phyloP scores from a whole-genome alignment of 2,329 filamentous ascomycete genomes.

The Fusarium agapanthi region DNA sequence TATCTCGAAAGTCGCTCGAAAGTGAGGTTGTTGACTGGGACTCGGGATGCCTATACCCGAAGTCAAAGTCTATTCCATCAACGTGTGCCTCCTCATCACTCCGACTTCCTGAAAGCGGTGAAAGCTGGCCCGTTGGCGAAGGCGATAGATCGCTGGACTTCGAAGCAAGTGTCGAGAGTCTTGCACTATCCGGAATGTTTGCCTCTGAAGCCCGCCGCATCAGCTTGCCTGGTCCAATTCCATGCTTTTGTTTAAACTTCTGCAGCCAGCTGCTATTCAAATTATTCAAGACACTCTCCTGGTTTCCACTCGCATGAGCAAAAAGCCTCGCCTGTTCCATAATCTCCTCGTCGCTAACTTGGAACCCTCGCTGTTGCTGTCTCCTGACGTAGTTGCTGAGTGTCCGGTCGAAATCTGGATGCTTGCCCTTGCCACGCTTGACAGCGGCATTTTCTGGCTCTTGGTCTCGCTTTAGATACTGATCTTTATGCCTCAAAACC shows the following conservation, averaged over 20 bases:
- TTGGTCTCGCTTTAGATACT: slow-evolving; percentile 88
- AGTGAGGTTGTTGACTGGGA: slow-evolving; percentile 49
- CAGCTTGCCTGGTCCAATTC: slow-evolving; percentile 58
- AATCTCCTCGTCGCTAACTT: slow-evolving; percentile 82
- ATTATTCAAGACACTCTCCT: slow-evolving; percentile 75
- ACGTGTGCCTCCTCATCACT: slow-evolving; percentile 74
- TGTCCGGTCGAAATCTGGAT: slow-evolving; percentile 89
- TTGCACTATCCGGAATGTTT: slow-evolving; percentile 75
- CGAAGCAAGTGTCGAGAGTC: slow-evolving; percentile 58
- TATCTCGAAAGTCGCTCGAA: slow-evolving; percentile 46
- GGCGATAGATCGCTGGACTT: slow-evolving; percentile 66
- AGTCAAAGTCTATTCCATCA: slow-evolving; percentile 46
- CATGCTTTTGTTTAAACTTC: slow-evolving; percentile 94
- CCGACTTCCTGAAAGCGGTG: slow-evolving; percentile 74
- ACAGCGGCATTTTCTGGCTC: slow-evolving; percentile 70
- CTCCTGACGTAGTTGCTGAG: slow-evolving; percentile 88
- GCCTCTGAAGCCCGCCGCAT: slow-evolving; percentile 69
- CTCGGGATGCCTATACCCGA: slow-evolving; percentile 46
- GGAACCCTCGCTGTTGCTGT: slow-evolving; percentile 76
- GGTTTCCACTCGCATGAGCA: slow-evolving; percentile 72
- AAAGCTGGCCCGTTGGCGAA: slow-evolving; percentile 70
- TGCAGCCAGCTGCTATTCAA: slow-evolving; percentile 85
- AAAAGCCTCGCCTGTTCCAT: slow-evolving; percentile 86
- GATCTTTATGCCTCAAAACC: slow-evolving; percentile 92
- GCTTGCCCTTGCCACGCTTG: slow-evolving; percentile 85